Evolutionary conservation across 2,329 filamentous ascomycete species (phyloP).

Genomic region (Zymoseptoria tritici): DNA sequence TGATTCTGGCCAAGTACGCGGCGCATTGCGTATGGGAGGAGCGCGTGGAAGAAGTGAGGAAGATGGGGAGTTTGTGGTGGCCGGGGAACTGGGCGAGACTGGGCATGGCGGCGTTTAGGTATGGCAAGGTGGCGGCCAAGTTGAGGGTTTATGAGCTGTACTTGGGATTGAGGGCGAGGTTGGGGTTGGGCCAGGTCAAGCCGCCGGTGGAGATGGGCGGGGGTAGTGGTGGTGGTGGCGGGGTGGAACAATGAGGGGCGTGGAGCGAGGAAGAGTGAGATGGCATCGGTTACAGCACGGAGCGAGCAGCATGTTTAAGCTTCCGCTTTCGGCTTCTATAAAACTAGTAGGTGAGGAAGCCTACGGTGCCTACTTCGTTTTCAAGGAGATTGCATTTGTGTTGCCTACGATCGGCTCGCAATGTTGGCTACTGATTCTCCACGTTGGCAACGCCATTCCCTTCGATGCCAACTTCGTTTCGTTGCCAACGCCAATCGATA

Average conservation of each 20-base stretch:
- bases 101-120: constrained; percentile 46
- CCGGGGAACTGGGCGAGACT: constrained; percentile 46
- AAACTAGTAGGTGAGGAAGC: too few species aligned
- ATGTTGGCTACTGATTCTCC: too few species aligned
- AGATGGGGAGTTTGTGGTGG: constrained; percentile 42
- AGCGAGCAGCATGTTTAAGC: too few species aligned
- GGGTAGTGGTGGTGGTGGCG: not conserved
- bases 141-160: constrained; percentile 52
- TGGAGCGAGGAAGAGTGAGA: too few species aligned
- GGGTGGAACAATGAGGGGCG: not conserved
- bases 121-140: constrained; percentile 51
- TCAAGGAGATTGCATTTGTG: too few species aligned
- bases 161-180: constrained; percentile 38
- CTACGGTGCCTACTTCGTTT: too few species aligned
- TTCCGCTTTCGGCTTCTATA: too few species aligned
- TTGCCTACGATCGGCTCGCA: too few species aligned
- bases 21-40: constrained; percentile 57
- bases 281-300: too few species aligned
- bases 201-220: not conserved
- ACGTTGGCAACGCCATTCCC: too few species aligned
- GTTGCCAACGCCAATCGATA: too few species aligned
- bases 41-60: constrained; percentile 44
- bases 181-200: constrained; percentile 10
- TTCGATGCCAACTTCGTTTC: too few species aligned
- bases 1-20: constrained; percentile 59